A percentile compares a stretch with the other conserved stretches of the same genome.
These are phyloP conservation scores for Corynascus novoguineensis DNA, from an alignment of 495 filamentous ascomycete genomes.

Conservation along the genomic window DNA sequence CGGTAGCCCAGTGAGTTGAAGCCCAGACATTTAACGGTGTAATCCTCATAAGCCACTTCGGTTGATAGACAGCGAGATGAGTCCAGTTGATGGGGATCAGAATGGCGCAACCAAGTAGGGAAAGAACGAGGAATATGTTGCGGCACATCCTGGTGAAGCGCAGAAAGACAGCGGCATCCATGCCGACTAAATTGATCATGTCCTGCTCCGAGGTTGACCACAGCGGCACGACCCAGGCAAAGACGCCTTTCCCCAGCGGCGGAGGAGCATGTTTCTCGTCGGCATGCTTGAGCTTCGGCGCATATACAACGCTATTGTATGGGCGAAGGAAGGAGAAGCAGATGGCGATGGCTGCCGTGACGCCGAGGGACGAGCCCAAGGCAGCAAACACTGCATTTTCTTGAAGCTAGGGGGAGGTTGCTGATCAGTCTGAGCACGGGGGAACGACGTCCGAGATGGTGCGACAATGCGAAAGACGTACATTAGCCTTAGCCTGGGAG, in stretches of 20 bases:
- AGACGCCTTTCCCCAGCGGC: conserved; percentile 75
- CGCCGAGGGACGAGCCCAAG: conserved; percentile 71
- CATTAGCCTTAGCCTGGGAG: conserved; percentile 42
- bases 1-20: conserved; percentile 68
- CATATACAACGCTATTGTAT: conserved; percentile 85
- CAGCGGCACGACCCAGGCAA: conserved; percentile 79
- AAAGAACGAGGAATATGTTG: conserved; percentile 73
- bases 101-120: conserved; percentile 67
- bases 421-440: background rate
- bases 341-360: conserved; percentile 65
- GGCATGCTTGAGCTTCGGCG: conserved; percentile 87
- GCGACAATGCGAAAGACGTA: too few relatives aligned
- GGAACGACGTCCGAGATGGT: background rate
- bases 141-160: conserved; percentile 88
- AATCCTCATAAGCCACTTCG: conserved; percentile 48
- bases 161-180: conserved; percentile 88
- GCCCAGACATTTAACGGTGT: conserved; percentile 54
- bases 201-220: conserved; percentile 68
- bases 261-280: conserved; percentile 92
- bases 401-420: conserved; percentile 24
- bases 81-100: conserved; percentile 79
- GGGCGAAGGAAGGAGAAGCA: conserved; percentile 86
- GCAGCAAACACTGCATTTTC: conserved; percentile 62
- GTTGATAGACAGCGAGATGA: conserved; percentile 44
- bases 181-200: conserved; percentile 69